Base-by-base conservation (phyloP, 257 asterid genomes). In the Fraxinus excelsior region DNA sequence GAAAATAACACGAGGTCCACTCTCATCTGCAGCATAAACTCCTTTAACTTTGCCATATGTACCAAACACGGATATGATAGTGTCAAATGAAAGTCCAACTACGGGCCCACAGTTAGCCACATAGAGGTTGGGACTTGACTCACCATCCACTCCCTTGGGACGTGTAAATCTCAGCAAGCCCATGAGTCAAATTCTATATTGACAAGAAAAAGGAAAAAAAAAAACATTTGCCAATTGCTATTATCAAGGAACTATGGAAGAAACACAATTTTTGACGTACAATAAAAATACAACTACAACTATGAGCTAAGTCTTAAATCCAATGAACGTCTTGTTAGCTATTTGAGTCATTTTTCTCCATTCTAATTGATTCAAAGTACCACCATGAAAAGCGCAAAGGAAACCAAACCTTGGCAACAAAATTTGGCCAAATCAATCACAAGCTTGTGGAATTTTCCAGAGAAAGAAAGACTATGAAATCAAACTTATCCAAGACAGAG, bases 51-150 rank as follows among this genome's bases (percentile, higher is more conserved):
- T 85, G 14, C 99, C 99, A 69, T 81, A 35, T 1, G 38, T 6
- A 64, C 87, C 85, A 74, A 95, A 95, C 4, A 77, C 97, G 2
- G 91, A 81, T 8, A 88, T 85, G 80, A 95, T 90, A 28, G 82
- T 49, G 7, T 92, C 96, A n/a, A 32, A 79, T 0, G 97, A 87
- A 51, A 91, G 84, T 37, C 98, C 99, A 46, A 5, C 38, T 35
- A 92, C 91, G 3, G 99, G 99, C 26, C 99, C 99, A 79, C 99
- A 95, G 78, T 95, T 95, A 34, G 98, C 99, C 70, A 95, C 96
- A 67, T 84, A 95, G 25, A 95, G 92, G 82, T 93, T 95, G 66
- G 95, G 88, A 75, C 96, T 94, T 11, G 77, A 78, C 8, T 79
- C 87, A 2, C 72, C 73, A 6, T 71, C 83, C 74, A 86, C 85